A percentile compares a stretch with the other conserved stretches of the same genome.
phyloP scores from a whole-genome alignment of 2,329 filamentous ascomycete species.

The Scedosporium boydii region DNA sequence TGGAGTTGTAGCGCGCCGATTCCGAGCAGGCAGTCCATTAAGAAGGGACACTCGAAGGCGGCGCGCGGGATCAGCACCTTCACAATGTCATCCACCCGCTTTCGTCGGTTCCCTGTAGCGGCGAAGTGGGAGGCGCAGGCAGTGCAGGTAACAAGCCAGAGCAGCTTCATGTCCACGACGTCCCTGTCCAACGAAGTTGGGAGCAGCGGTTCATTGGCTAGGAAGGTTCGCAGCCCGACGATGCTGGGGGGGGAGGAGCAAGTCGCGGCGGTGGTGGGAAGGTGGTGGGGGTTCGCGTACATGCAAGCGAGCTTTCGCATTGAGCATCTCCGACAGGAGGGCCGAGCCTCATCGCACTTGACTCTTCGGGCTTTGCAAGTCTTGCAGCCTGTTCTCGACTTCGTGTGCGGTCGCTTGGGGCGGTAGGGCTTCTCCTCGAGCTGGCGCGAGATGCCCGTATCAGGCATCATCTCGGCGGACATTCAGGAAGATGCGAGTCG shows the following conservation, averaged over 20 bases:
- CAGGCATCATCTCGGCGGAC: too few relatives aligned
- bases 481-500: too few relatives aligned
- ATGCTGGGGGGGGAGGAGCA: not conserved
- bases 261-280: not conserved
- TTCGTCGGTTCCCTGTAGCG: conserved; percentile 20
- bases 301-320: conserved; percentile 37
- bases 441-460: too few relatives aligned
- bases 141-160: conserved; percentile 43
- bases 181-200: conserved; percentile 22
- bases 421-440: too few relatives aligned
- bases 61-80: conserved; percentile 36
- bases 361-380: conserved; percentile 48
- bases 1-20: conserved; percentile 41
- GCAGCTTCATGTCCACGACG: conserved; percentile 38
- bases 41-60: conserved; percentile 41
- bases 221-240: not conserved
- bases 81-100: conserved; percentile 31
- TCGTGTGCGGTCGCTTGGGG: conserved; percentile 16
- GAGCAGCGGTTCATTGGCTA: not conserved
- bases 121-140: conserved; percentile 34
- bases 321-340: conserved; percentile 38
- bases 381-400: conserved; percentile 42
- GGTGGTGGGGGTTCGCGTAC: conserved; percentile 27
- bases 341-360: conserved; percentile 43
- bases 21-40: conserved; percentile 44